These are phyloP conservation scores for Penicillium robsamsonii DNA, from an alignment of 495 filamentous ascomycete genomes.

Conservation along the genomic window DNA sequence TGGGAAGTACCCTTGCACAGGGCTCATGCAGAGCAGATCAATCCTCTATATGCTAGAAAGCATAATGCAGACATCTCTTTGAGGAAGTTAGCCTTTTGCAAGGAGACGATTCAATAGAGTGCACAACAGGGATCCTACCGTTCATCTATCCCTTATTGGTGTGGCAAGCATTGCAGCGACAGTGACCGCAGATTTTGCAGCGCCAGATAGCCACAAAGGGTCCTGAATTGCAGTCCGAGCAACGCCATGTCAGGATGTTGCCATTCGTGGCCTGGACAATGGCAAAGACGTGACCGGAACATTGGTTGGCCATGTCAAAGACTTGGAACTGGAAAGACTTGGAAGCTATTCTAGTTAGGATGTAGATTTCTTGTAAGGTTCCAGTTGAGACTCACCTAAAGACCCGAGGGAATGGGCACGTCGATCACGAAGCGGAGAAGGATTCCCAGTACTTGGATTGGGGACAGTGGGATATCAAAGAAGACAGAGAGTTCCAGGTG, in stretches of 20 bases:
- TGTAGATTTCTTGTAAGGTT: not conserved
- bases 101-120: not conserved
- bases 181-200: constrained; percentile 49
- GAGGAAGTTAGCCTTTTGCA: constrained; percentile 4
- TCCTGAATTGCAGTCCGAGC: constrained; percentile 51
- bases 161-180: constrained; percentile 48
- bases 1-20: constrained; percentile 7
- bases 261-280: constrained; percentile 49
- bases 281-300: constrained; percentile 45
- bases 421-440: constrained; percentile 25
- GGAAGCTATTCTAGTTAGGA: not conserved
- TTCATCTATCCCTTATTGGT: constrained; percentile 38
- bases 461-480: not conserved
- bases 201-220: constrained; percentile 50
- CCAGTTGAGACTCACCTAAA: constrained; percentile 14
- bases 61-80: constrained; percentile 2
- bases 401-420: constrained; percentile 28
- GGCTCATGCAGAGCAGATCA: constrained; percentile 8
- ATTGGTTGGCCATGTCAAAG: constrained; percentile 45
- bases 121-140: not conserved
- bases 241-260: constrained; percentile 50
- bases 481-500: not conserved
- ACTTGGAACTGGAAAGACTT: not conserved
- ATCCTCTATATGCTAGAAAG: constrained; percentile 4
- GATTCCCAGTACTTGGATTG: constrained; percentile 10